Evolutionary conservation across 2,329 filamentous ascomycete species (phyloP).

Genomic region (Zarea fungicola): DNA sequence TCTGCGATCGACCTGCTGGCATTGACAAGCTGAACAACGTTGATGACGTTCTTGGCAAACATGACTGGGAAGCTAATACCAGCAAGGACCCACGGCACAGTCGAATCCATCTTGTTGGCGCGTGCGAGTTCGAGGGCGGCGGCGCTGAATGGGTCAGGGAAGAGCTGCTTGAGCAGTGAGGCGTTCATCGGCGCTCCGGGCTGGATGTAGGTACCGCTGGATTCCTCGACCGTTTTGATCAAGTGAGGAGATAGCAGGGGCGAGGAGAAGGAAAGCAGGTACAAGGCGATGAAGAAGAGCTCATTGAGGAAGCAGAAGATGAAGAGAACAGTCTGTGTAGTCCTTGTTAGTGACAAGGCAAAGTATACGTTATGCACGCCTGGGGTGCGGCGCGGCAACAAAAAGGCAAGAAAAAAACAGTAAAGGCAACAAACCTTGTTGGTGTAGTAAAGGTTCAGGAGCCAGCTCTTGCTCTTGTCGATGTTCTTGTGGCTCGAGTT

Average conservation of each 20-base stretch:
- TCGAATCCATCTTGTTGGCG: constrained; percentile 86
- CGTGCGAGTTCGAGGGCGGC: constrained; percentile 87
- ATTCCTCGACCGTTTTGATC: constrained; percentile 54
- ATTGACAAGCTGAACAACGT: constrained; percentile 89
- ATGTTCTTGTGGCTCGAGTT: constrained; percentile 89
- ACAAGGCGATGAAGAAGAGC: constrained; percentile 95
- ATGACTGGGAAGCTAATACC: constrained; percentile 80
- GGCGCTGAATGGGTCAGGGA: constrained; percentile 85
- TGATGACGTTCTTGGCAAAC: constrained; percentile 88
- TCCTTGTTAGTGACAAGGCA: no score
- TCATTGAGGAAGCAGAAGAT: constrained; percentile 87
- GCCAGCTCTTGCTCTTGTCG: constrained; percentile 78
- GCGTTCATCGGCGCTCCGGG: constrained; percentile 66
- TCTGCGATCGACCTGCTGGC: constrained; percentile 89
- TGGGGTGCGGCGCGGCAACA: not conserved
- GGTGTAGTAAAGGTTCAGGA: constrained; percentile 93
- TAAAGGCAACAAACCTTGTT: constrained; percentile 70
- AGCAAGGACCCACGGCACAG: constrained; percentile 64
- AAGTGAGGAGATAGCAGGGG: constrained; percentile 84
- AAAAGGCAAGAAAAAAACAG: not conserved
- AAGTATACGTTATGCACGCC: not conserved
- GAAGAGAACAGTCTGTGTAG: constrained; percentile 90
- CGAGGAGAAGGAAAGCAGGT: constrained; percentile 94
- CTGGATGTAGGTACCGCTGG: constrained; percentile 48
- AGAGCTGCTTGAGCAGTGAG: constrained; percentile 66